These are phyloP conservation scores for Zizania palustris DNA, from an alignment of 202 grass and related monocot species.

Conservation along the genomic window DNA sequence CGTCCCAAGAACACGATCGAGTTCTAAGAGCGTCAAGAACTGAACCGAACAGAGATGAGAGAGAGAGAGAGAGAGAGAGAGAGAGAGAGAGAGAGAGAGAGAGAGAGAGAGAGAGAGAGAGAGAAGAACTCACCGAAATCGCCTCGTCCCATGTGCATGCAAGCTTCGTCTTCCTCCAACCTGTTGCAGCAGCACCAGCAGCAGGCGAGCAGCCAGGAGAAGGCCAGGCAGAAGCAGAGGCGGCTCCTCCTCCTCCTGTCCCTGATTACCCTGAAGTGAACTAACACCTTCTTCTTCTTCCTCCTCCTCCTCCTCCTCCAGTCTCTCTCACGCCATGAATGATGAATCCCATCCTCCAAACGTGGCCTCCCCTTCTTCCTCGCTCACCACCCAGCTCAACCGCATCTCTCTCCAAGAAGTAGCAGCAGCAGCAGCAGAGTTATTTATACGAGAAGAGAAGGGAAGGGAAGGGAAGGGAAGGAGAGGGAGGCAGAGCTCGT, in stretches of 20 bases:
- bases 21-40: neutral
- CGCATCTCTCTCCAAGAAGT: neutral
- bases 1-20: neutral
- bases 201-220: neutral
- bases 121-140: neutral
- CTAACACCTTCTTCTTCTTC: slow-evolving; percentile 6
- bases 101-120: no score
- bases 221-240: neutral
- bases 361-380: slow-evolving; percentile 25
- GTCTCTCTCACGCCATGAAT: slow-evolving; percentile 41
- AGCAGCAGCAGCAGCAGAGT: neutral
- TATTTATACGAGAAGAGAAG: slow-evolving; percentile 31
- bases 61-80: no score
- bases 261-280: no score
- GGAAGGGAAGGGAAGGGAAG: no score
- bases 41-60: neutral
- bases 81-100: no score
- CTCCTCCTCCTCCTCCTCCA: neutral
- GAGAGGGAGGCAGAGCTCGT: no score
- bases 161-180: neutral
- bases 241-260: neutral
- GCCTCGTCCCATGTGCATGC: neutral
- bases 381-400: slow-evolving; percentile 12
- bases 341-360: slow-evolving; percentile 41
- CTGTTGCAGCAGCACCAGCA: neutral